Base-by-base conservation (phyloP, 805 yeast genomes). In the Kazachstania psychrophila region DNA sequence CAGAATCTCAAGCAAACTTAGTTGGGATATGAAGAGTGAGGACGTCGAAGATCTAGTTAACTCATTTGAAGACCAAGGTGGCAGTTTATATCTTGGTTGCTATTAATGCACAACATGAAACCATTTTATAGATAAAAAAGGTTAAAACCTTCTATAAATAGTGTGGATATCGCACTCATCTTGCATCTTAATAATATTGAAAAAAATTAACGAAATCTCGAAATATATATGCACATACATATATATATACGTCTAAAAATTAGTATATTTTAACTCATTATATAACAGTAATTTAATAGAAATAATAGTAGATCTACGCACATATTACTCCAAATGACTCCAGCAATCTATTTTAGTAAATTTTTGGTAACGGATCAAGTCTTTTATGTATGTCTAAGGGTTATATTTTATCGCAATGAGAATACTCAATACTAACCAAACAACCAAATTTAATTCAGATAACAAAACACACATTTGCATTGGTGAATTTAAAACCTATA, bases 401-500 rank as follows among this genome's bases (percentile, higher is more conserved):
- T 20, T 20, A 9, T 12, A 29, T 29, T 9, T 18, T 4, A 10
- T 19, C 7, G 12, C 9, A 12, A 26, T 13, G 6, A 2, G 23
- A 23, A 31, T 23, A 13, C 18, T 6, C 7, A 13, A 11, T 3
- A 22, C 18, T 22, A 22, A 22, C 29, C 24, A 23, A 17, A 8
- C 20, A 14, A 18, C 8, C 28, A 3, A 9, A 7, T 26, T 5
- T 12, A 9, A 23, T 11, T 14, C 13, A 28, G 37, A 65, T 65
- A 44, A 68, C 94, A 2, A 69, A 71, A 40, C 66, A 72, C 56
- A 72, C 92, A 1, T 94, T 68, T 63, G 96, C 95, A 0, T 60
- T 92, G 32, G 98, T 94, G 19, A 92, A 92, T 56, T 58, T 94
- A 35, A 85, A 85, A 57, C 99, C 99, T 0, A 65, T 94, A 34